phyloP scores from a whole-genome alignment of 352 stramenopile species.

The Phytophthora nicotianae region DNA sequence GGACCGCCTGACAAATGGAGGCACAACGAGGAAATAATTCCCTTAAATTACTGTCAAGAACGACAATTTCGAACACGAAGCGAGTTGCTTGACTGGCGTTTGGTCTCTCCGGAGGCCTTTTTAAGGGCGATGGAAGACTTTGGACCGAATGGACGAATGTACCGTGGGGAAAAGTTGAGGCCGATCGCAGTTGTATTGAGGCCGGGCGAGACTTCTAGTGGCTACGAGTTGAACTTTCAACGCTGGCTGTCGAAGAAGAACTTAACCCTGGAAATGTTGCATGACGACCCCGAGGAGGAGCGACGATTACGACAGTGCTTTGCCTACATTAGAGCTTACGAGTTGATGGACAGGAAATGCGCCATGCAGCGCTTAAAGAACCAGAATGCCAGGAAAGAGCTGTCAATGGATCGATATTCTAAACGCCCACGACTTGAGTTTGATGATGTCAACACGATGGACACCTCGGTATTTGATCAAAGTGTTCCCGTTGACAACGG shows the following conservation, averaged over 20 bases:
- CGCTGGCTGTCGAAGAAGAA: neutral
- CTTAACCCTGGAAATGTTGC: neutral
- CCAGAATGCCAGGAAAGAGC: neutral
- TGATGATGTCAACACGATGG: neutral
- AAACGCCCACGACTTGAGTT: neutral
- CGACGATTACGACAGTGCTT: neutral
- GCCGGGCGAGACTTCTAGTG: neutral
- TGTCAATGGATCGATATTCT: neutral
- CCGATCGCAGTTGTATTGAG: slow-evolving; percentile 2
- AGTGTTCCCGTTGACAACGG: neutral
- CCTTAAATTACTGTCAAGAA: neutral
- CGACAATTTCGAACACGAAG: neutral
- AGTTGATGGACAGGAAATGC: neutral
- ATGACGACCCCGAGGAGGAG: neutral
- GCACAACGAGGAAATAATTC: neutral
- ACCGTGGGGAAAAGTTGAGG: neutral
- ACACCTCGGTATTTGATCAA: neutral
- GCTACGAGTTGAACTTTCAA: neutral
- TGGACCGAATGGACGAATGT: slow-evolving; percentile 1
- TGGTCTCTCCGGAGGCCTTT: neutral
- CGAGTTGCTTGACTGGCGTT: neutral
- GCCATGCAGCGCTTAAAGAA: neutral
- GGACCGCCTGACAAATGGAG: neutral
- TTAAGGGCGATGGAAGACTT: neutral
- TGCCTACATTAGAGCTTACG: neutral